Base-by-base conservation (phyloP, 352 stramenopile genomes). In the Globisporangium cederbergense region DNA sequence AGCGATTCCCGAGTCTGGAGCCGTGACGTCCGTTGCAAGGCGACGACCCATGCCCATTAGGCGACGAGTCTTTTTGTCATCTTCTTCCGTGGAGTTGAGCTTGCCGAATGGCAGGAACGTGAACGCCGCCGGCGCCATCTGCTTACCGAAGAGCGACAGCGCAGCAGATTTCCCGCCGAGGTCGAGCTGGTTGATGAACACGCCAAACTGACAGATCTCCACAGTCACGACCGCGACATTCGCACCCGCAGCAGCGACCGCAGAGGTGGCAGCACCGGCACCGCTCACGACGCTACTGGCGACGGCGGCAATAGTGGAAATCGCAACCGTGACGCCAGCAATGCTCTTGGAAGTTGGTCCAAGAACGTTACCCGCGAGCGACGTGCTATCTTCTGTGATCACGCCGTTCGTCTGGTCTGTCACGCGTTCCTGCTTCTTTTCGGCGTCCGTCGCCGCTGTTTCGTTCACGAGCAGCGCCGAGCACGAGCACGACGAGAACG, bases 31-130 rank as follows among this genome's bases (percentile, higher is more conserved):
- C 9, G 60, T 49, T 0, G 16, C 8, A 22, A 68, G 30, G 3
- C 63, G 63, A 25, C 63, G 63, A 32, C 51, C 28, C 13, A 30
- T 36, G 4, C 11, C 13, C 28, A 40, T 54, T 11, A 73, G 34
- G 2, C 65, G 65, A 9, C 51, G 65, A 13, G 45, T 45, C 13
- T 25, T 60, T 14, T 40, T 62, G 0, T 71, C 32, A 1, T 68
- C 47, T 53, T 74, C 60, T 9, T 85, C 64, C 51, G 47, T 46
- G 30, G 55, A 64, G 10, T 74, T 59, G 2, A 89, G 63, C 54
- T 90, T 88, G 10, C 83, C 83, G 50, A 92, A 93, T 11, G 79
- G 81, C 28, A 93, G 65, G 66, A 91, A 93, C 58, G 74, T 91
- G 66, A 94, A 94, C 16, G 80, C 77, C 11, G 80, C 72, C 14